Percentiles rank a stretch among this genome's conserved stretches.
Evolutionary conservation across 441 rosid genomes (phyloP).

Genomic region (Bruguiera hainesii): DNA sequence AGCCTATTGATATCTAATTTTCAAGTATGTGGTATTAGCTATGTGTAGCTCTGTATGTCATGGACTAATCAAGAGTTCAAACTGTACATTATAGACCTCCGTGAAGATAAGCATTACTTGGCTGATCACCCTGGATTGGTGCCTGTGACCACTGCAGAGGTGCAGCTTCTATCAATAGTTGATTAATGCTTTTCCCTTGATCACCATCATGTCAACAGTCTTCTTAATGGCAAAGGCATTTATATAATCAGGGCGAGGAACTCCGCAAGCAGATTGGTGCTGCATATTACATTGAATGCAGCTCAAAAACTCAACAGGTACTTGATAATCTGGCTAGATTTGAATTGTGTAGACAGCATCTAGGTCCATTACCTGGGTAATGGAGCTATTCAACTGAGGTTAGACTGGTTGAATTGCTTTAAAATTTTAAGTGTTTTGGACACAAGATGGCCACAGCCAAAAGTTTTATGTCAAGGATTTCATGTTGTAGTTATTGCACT

Average conservation of each 20-base stretch:
- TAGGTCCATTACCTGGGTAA: neutral
- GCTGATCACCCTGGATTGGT: conserved; percentile 96
- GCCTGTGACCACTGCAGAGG: conserved; percentile 95
- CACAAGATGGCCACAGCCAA: conserved; percentile 3
- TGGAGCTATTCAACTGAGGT: neutral
- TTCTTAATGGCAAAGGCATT: conserved; percentile 17
- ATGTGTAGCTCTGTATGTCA: conserved; percentile 4
- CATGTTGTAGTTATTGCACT: neutral
- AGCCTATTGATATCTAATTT: neutral
- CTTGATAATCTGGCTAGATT: neutral
- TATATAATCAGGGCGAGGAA: conserved; percentile 80
- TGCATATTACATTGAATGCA: conserved; percentile 87
- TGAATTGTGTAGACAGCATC: neutral
- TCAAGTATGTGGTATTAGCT: neutral
- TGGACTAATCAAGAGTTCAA: conserved; percentile 20
- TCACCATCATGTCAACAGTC: conserved; percentile 7
- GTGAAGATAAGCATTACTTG: conserved; percentile 91
- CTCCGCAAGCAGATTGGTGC: conserved; percentile 94
- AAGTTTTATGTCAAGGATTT: neutral
- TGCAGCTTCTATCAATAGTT: conserved; percentile 25
- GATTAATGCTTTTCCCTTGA: conserved; percentile 13
- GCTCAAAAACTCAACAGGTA: conserved; percentile 99
- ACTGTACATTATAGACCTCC: conserved; percentile 67
- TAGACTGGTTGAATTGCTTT: conserved; percentile 1
- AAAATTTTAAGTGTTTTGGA: conserved; percentile 1